A percentile compares a stretch with the other conserved stretches of the same genome.
These are phyloP conservation scores for Penicillium psychrosexuale DNA, from an alignment of 2,329 filamentous ascomycete genomes.

Conservation along the genomic window DNA sequence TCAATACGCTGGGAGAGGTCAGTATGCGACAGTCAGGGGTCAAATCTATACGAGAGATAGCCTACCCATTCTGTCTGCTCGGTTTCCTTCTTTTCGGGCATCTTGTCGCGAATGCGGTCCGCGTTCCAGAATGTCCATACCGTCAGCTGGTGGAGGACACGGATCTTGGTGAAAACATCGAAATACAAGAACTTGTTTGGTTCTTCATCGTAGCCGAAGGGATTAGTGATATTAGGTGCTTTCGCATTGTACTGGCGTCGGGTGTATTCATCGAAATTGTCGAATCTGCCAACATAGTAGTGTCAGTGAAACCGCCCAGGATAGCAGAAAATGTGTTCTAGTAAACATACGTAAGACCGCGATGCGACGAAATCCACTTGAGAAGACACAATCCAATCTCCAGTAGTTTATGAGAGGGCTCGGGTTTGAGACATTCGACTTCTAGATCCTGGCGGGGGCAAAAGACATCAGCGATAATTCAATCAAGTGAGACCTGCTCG, in stretches of 20 bases:
- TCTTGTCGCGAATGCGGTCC: constrained; percentile 79
- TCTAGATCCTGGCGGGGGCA: constrained; percentile 70
- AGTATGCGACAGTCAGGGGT: constrained; percentile 2
- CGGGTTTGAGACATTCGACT: constrained; percentile 76
- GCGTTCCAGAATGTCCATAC: constrained; percentile 85
- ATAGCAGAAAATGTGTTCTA: neutral
- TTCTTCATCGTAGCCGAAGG: constrained; percentile 74
- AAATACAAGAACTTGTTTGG: constrained; percentile 75
- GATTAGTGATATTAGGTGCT: constrained; percentile 68
- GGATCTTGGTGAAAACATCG: constrained; percentile 74
- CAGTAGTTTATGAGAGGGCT: constrained; percentile 67
- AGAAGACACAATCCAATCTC: constrained; percentile 83
- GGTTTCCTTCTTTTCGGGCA: constrained; percentile 74
- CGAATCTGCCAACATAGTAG: constrained; percentile 54
- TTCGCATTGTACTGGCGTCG: constrained; percentile 84
- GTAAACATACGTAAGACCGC: constrained; percentile 75
- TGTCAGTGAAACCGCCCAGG: constrained; percentile 4
- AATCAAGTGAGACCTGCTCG: neutral
- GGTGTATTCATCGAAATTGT: constrained; percentile 91
- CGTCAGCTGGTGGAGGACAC: constrained; percentile 80
- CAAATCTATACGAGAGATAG: constrained; percentile 6
- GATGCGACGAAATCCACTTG: constrained; percentile 91
- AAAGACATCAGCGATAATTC: neutral
- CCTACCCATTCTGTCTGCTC: constrained; percentile 83
- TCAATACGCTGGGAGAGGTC: constrained; percentile 42